phyloP scores from a whole-genome alignment of 441 rosid species.

The Manihot esculenta region DNA sequence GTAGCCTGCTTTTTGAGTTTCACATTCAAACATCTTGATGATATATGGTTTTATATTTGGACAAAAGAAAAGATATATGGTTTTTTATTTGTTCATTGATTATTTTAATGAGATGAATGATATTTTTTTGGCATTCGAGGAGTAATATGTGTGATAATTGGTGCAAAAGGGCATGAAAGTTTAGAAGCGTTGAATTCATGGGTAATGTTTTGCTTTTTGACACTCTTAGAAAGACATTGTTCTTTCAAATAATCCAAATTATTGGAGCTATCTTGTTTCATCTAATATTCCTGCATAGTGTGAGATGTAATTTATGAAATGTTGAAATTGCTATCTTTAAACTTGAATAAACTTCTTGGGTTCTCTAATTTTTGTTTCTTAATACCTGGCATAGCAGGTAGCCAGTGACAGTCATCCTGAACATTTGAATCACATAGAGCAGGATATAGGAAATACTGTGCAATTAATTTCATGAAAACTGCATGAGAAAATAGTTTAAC shows the following conservation, averaged over 20 bases:
- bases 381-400: background rate
- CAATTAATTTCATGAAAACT: background rate
- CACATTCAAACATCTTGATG: background rate
- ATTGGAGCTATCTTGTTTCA: background rate
- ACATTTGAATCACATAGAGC: background rate
- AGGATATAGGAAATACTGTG: too few species aligned
- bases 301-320: background rate
- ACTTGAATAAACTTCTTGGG: background rate
- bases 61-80: too few species aligned
- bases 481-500: background rate
- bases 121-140: background rate
- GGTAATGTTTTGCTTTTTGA: background rate
- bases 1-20: background rate
- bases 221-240: background rate
- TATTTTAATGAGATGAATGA: background rate
- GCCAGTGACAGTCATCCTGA: too few species aligned
- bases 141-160: background rate
- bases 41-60: background rate
- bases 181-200: background rate
- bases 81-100: too few species aligned
- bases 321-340: background rate
- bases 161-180: background rate
- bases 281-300: background rate
- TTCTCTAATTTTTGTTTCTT: background rate
- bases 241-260: background rate